Percentiles rank a stretch among this genome's conserved stretches.
phyloP scores from a whole-genome alignment of 1,139 yeast genomes.

The Kazachstania sp. region DNA sequence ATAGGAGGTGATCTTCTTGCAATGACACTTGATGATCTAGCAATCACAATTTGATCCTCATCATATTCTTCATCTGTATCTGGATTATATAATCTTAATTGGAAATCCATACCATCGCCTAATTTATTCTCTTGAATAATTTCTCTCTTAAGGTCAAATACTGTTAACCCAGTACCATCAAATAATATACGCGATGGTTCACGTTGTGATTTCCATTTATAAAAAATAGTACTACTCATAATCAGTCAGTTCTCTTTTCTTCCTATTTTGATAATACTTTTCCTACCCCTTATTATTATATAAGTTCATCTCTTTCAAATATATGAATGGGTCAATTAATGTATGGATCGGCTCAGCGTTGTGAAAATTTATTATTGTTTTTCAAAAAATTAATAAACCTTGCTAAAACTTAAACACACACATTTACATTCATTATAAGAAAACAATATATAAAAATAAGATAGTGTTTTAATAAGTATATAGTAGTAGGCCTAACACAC shows the following conservation, averaged over 20 bases:
- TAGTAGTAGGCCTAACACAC: not conserved
- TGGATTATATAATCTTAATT: slow-evolving; percentile 63
- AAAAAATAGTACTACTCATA: slow-evolving; percentile 89
- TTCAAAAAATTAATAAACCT: too few species aligned
- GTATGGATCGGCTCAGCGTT: not conserved
- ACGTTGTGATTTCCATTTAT: slow-evolving; percentile 78
- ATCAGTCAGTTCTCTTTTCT: not conserved
- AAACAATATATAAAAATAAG: too few species aligned
- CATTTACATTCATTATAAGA: too few species aligned
- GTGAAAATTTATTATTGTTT: not conserved
- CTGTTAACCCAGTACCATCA: slow-evolving; percentile 95
- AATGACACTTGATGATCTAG: slow-evolving; percentile 76
- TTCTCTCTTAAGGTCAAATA: slow-evolving; percentile 87
- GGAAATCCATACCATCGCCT: slow-evolving; percentile 80
- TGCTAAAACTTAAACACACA: too few species aligned
- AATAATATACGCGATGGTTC: slow-evolving; percentile 72
- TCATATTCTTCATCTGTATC: slow-evolving; percentile 76
- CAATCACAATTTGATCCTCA: slow-evolving; percentile 76
- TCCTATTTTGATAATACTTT: too few species aligned
- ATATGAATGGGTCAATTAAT: too few species aligned
- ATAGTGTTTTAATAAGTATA: too few species aligned
- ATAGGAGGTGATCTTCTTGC: slow-evolving; percentile 75
- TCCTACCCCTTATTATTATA: not conserved
- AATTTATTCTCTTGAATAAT: slow-evolving; percentile 74
- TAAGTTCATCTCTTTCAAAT: too few species aligned